Conservation (phyloP, 139 green algal species). For the Spirogloea muscicola region DNA sequence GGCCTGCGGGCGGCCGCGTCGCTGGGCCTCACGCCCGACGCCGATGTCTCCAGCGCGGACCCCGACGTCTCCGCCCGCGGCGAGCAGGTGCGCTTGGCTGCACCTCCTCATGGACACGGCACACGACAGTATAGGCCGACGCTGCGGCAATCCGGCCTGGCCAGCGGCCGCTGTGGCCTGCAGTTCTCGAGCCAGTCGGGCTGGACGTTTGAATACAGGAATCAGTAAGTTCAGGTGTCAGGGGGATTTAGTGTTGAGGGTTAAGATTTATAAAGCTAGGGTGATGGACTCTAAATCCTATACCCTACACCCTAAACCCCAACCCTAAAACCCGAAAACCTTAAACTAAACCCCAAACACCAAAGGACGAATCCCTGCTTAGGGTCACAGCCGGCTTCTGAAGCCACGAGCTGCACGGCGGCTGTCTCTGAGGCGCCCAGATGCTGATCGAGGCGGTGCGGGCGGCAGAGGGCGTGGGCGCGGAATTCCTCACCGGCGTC, state of each 20-base stretch:
- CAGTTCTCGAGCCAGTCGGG: too few relatives aligned
- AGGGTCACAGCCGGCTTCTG: background rate
- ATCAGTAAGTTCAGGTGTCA: too few relatives aligned
- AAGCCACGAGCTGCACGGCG: background rate
- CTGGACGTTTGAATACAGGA: too few relatives aligned
- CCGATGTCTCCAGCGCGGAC: slow-evolving; percentile 41
- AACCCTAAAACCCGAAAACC: background rate
- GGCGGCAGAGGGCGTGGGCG: slow-evolving; percentile 9
- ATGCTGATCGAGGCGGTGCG: slow-evolving; percentile 30
- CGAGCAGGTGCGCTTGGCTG: slow-evolving; percentile 1
- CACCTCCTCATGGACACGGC: background rate
- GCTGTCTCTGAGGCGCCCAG: background rate
- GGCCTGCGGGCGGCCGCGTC: slow-evolving; percentile 20
- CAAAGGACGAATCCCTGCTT: background rate
- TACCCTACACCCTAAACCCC: too few relatives aligned
- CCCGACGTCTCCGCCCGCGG: slow-evolving; percentile 4
- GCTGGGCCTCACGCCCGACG: slow-evolving; percentile 22
- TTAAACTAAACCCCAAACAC: background rate
- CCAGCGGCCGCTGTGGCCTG: background rate
- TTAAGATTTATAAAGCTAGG: too few relatives aligned
- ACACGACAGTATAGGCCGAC: background rate
- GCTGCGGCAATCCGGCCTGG: background rate
- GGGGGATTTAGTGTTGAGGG: too few relatives aligned
- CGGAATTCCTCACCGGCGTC: slow-evolving; percentile 7
- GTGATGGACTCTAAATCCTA: too few relatives aligned